These are phyloP conservation scores for Fagus crenata DNA, from an alignment of 306 rosid genomes.

Conservation along the genomic window DNA sequence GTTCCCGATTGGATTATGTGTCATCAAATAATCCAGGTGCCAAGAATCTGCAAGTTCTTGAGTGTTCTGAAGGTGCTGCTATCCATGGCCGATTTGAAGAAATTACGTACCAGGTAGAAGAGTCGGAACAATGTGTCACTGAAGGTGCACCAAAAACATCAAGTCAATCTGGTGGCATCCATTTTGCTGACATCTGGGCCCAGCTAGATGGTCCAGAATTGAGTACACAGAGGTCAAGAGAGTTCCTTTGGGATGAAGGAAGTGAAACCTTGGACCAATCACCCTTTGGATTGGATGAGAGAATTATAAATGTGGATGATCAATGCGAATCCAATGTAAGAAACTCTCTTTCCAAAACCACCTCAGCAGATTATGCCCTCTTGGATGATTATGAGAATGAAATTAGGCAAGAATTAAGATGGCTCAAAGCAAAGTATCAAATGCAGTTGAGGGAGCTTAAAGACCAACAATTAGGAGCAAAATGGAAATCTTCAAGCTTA, in stretches of 20 bases:
- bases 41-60: constrained; percentile 71
- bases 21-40: constrained; percentile 48
- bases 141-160: constrained; percentile 43
- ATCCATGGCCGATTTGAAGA: constrained; percentile 93
- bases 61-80: constrained; percentile 77
- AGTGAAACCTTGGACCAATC: constrained; percentile 35
- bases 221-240: constrained; percentile 43
- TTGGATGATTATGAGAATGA: constrained; percentile 68
- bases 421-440: constrained; percentile 98
- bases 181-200: constrained; percentile 76
- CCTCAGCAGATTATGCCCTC: constrained; percentile 27
- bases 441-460: constrained; percentile 85
- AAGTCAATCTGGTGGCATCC: constrained; percentile 50
- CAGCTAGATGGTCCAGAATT: constrained; percentile 62
- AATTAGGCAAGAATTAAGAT: constrained; percentile 90
- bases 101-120: constrained; percentile 87
- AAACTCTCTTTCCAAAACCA: constrained; percentile 32
- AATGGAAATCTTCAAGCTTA: constrained; percentile 36
- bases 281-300: constrained; percentile 49
- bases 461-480: constrained; percentile 62
- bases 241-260: constrained; percentile 41
- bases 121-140: constrained; percentile 44
- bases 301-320: constrained; percentile 37
- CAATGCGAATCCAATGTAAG: constrained; percentile 34
- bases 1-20: constrained; percentile 49